Evolutionary conservation across 2,329 filamentous ascomycete species (phyloP), one percentile per base, ranked within the genome.

Genomic region (Sclerotinia nivalis): DNA sequence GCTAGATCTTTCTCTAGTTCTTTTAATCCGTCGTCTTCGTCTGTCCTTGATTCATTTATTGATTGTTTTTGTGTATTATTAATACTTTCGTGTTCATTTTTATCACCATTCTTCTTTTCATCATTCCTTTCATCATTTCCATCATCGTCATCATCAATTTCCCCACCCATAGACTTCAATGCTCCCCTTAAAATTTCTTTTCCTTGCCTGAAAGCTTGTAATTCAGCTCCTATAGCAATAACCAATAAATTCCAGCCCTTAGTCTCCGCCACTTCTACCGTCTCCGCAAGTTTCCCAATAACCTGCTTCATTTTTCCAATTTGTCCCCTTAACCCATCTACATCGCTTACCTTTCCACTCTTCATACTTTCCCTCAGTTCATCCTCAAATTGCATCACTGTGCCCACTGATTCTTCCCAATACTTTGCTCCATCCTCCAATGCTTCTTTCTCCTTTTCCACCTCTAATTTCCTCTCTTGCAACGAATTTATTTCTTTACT

Each of bases 201-300:
- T 1, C 88, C 89, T 75, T 89, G 86, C 45, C 81, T 81, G 71
- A 92, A 89, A 2, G 89, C 89, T 70, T 90, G 88, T 1, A 91
- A 77, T 77, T 93, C 92, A 0, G 92, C 91, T 0, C 91, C 90
- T 47, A 95, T 88, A 15, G 91, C 91, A 66, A 88, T 91, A 6
- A 93, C 88, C 25, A 95, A 82, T 22, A 94, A 80, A 69, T 90
- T 93, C 91, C 92, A 95, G 22, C 85, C 84, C 69, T 86, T 86
- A 1, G 83, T 80, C 71, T 91, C 87, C 0, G 89, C 89, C 2
- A 84, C 76, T 1, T 83, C 80, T 37, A 89, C 75, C 28, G 85
- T 83, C 22, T 82, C 79, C 67, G 88, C 84, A 5, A 95, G 79
- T 3, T 85, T 83, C 0, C 76, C 74, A 18, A 90, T 84, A 6